Conservation (phyloP, 352 stramenopile genomes). For the Phytophthora citricola region DNA sequence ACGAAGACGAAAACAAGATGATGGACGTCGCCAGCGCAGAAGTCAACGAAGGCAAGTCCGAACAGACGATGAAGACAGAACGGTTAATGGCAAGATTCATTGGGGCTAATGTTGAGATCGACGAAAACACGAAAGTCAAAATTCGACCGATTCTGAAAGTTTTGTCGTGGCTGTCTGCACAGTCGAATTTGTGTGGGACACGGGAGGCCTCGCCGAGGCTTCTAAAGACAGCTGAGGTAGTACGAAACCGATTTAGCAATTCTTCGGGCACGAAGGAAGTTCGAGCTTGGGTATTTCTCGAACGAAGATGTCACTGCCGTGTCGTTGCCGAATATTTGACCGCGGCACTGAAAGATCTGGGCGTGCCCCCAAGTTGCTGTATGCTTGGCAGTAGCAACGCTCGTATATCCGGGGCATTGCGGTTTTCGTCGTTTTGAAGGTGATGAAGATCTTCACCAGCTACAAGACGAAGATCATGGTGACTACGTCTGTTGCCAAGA, state of each 20-base stretch:
- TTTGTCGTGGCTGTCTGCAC: constrained; percentile 49
- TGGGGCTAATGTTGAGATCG: constrained; percentile 42
- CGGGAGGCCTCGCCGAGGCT: constrained; percentile 59
- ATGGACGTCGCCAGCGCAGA: constrained; percentile 6
- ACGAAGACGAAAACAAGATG: constrained; percentile 21
- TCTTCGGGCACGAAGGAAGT: constrained; percentile 22
- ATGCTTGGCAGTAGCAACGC: constrained; percentile 81
- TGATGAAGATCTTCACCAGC: constrained; percentile 69
- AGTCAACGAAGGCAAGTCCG: background rate
- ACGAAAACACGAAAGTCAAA: constrained; percentile 39
- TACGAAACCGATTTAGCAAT: constrained; percentile 58
- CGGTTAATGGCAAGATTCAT: constrained; percentile 39
- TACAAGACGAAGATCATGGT: constrained; percentile 74
- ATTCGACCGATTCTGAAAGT: constrained; percentile 68
- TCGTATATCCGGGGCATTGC: constrained; percentile 58
- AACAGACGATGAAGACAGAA: constrained; percentile 28
- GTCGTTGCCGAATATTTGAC: constrained; percentile 85
- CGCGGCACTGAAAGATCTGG: constrained; percentile 44
- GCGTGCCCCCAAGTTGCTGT: constrained; percentile 65
- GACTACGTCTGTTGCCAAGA: constrained; percentile 75
- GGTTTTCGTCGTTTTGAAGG: constrained; percentile 76
- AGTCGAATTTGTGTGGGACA: constrained; percentile 42
- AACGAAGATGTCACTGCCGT: constrained; percentile 70
- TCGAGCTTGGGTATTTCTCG: constrained; percentile 73
- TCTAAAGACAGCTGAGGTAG: constrained; percentile 58